These are phyloP conservation scores for Zymoseptoria ardabiliae DNA, from an alignment of 2,329 filamentous ascomycete species.

Conservation along the genomic window DNA sequence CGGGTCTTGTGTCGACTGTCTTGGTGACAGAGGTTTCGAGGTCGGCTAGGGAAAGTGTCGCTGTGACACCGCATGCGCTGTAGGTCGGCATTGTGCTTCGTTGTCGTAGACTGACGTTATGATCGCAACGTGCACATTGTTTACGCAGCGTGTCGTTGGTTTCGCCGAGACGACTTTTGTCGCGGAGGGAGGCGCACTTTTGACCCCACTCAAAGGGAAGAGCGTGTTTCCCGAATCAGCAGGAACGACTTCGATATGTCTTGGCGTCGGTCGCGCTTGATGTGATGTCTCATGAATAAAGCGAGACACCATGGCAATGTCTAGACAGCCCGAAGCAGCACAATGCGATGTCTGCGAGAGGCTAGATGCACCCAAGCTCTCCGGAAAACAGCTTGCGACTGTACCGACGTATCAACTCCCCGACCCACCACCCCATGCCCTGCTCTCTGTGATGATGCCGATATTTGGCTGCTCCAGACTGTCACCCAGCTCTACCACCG, in stretches of 20 bases:
- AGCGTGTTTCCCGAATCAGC: not conserved
- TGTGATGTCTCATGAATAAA: too few relatives aligned
- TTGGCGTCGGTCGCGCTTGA: not conserved
- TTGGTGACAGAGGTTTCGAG: constrained; percentile 17
- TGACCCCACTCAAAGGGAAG: not conserved
- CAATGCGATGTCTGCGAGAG: not conserved
- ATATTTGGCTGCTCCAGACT: constrained; percentile 48
- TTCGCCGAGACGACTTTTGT: not conserved
- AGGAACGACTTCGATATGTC: not conserved
- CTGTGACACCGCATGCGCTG: constrained; percentile 21
- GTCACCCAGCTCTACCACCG: constrained; percentile 66
- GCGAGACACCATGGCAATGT: not conserved
- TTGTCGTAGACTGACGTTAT: not conserved
- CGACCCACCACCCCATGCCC: constrained; percentile 7
- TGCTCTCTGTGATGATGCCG: constrained; percentile 39
- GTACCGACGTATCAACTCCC: not conserved
- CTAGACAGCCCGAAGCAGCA: not conserved
- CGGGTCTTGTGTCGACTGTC: constrained; percentile 10
- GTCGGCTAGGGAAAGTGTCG: constrained; percentile 18
- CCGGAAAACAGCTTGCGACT: not conserved
- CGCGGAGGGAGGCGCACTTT: not conserved
- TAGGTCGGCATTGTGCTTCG: constrained; percentile 26
- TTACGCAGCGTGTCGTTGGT: not conserved
- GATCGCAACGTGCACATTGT: not conserved
- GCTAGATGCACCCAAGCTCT: not conserved